These are phyloP conservation scores for Coprinellus micaceus DNA, from an alignment of 768 basidiomycete genomes.

Conservation along the genomic window DNA sequence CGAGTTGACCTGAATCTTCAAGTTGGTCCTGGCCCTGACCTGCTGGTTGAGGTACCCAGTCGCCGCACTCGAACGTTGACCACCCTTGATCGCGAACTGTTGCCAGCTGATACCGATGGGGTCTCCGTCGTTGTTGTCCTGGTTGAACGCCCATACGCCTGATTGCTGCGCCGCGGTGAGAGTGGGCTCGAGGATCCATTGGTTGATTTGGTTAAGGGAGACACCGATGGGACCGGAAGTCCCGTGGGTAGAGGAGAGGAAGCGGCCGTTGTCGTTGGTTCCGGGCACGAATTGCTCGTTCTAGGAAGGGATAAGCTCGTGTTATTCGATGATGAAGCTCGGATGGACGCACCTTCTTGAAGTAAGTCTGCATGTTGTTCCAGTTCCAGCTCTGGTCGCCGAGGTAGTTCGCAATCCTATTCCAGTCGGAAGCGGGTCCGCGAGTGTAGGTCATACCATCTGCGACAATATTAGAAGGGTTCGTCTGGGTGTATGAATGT, in stretches of 20 bases:
- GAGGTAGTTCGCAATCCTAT: slow-evolving; percentile 45
- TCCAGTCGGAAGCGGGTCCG: slow-evolving; percentile 42
- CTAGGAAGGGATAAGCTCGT: slow-evolving; percentile 9
- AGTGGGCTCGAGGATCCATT: slow-evolving; percentile 30
- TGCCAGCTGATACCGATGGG: slow-evolving; percentile 9
- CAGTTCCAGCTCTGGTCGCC: slow-evolving; percentile 48
- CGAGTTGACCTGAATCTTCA: slow-evolving; percentile 27
- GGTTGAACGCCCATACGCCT: slow-evolving; percentile 17
- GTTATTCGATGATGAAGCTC: neutral
- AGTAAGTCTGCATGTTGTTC: slow-evolving; percentile 27
- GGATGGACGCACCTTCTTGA: slow-evolving; percentile 21
- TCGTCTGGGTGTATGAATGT: neutral
- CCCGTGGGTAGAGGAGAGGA: slow-evolving; percentile 31
- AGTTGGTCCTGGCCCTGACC: slow-evolving; percentile 22
- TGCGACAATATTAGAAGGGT: slow-evolving; percentile 2
- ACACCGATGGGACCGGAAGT: slow-evolving; percentile 24
- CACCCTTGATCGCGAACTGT: slow-evolving; percentile 4
- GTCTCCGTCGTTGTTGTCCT: slow-evolving; percentile 6
- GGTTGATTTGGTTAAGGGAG: slow-evolving; percentile 24
- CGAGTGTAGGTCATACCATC: slow-evolving; percentile 29
- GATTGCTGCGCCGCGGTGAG: slow-evolving; percentile 8
- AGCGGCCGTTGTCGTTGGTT: slow-evolving; percentile 16
- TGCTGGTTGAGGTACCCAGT: slow-evolving; percentile 26
- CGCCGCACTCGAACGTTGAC: slow-evolving; percentile 20
- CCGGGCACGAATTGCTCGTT: slow-evolving; percentile 17